These are phyloP conservation scores for Solanum infundibuliforme DNA, from an alignment of 257 asterid genomes.

Conservation along the genomic window DNA sequence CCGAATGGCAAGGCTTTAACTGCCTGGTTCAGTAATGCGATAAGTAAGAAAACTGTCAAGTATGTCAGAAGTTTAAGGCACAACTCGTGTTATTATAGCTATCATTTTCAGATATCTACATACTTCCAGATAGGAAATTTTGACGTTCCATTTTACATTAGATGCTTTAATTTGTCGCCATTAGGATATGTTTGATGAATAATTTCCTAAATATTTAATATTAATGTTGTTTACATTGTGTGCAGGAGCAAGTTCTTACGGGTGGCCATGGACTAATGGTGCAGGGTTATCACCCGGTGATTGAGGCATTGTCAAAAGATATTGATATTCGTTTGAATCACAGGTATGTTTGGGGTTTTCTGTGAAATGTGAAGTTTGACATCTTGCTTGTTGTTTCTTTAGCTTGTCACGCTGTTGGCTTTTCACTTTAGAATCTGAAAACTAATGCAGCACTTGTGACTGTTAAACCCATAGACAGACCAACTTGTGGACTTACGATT, in stretches of 20 bases:
- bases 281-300: conserved; percentile 83
- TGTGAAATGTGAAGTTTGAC: neutral
- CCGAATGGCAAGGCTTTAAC: neutral
- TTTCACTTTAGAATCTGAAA: neutral
- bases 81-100: neutral
- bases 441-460: neutral
- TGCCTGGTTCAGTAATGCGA: neutral
- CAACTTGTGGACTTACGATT: neutral
- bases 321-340: conserved; percentile 81
- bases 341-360: conserved; percentile 36
- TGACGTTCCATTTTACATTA: neutral
- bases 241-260: conserved; percentile 86
- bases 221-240: neutral
- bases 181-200: neutral
- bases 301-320: conserved; percentile 63
- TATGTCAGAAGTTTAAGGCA: neutral
- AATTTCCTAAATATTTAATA: neutral
- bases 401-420: neutral
- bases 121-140: neutral
- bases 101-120: neutral
- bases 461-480: neutral
- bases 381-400: neutral
- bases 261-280: conserved; percentile 99
- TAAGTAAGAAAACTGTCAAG: neutral
- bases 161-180: neutral